These are phyloP conservation scores for Flaveria trinervia DNA, from an alignment of 129 eudicot species.

Conservation along the genomic window DNA sequence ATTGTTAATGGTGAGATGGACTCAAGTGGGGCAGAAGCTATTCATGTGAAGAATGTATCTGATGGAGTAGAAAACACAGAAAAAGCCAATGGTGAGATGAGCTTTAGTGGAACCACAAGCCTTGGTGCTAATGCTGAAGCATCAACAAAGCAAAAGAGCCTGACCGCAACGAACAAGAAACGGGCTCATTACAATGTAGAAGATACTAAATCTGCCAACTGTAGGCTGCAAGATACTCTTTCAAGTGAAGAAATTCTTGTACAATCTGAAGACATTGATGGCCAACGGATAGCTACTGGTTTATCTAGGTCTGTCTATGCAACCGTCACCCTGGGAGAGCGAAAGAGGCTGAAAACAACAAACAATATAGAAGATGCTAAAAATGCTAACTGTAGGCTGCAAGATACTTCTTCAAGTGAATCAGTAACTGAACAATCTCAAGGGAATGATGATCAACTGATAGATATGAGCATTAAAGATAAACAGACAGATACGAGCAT, in stretches of 20 bases:
- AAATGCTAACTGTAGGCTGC: conserved; percentile 2
- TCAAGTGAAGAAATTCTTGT: background rate
- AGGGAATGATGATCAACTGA: background rate
- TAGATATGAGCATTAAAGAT: background rate
- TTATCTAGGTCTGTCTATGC: too few relatives aligned
- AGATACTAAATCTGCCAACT: conserved; percentile 10
- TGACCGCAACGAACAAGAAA: conserved; percentile 1
- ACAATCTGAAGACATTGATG: background rate
- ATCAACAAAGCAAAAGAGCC: conserved; percentile 27
- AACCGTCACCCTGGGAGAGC: background rate
- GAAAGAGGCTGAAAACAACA: background rate
- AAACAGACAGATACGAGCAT: conserved; percentile 7
- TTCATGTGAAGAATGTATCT: conserved; percentile 12
- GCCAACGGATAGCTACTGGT: conserved; percentile 8
- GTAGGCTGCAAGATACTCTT: background rate
- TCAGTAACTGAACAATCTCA: background rate
- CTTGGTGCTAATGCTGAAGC: conserved; percentile 1
- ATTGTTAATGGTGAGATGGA: conserved; percentile 23
- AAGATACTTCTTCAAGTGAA: background rate
- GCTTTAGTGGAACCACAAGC: background rate
- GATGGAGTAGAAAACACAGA: background rate
- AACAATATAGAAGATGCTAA: background rate
- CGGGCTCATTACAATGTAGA: background rate
- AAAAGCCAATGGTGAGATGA: conserved; percentile 4
- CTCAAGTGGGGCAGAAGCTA: conserved; percentile 13